These are phyloP conservation scores for Termitomyces sp. DNA, from an alignment of 768 basidiomycete species.

Conservation along the genomic window DNA sequence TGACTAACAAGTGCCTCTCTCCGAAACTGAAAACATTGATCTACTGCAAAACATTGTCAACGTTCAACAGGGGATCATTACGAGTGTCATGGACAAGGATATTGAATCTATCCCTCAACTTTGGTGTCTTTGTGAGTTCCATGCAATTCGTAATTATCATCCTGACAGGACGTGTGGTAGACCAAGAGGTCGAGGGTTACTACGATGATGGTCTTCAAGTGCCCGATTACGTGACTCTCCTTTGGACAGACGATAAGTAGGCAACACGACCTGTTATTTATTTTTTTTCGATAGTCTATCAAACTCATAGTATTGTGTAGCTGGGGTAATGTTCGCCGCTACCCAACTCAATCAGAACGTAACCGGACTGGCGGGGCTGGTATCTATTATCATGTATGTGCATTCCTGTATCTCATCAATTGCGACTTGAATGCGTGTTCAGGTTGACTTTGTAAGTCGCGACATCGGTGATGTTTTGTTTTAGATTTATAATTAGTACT, in stretches of 20 bases:
- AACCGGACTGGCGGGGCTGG: constrained; percentile 65
- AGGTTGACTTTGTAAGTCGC: constrained; percentile 43
- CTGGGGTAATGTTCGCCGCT: constrained; percentile 68
- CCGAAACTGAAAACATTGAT: constrained; percentile 40
- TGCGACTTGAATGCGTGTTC: constrained; percentile 1
- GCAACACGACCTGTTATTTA: neutral
- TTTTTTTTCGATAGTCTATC: too few species aligned
- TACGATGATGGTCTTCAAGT: constrained; percentile 58
- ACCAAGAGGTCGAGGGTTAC: constrained; percentile 62
- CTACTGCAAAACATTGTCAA: constrained; percentile 52
- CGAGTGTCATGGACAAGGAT: constrained; percentile 40
- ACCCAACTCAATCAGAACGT: constrained; percentile 45
- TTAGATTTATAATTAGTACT: neutral
- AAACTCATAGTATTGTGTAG: constrained; percentile 21
- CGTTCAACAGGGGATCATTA: constrained; percentile 56
- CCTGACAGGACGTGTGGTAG: constrained; percentile 17
- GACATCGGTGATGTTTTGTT: neutral
- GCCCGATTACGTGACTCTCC: constrained; percentile 55
- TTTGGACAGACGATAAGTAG: constrained; percentile 74
- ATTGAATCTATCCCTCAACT: constrained; percentile 55
- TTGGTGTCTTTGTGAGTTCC: constrained; percentile 51
- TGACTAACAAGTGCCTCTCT: constrained; percentile 40
- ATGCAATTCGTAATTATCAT: neutral
- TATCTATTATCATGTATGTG: constrained; percentile 59
- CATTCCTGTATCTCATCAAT: neutral